These are phyloP conservation scores for Saccharomycopsis hybrid DNA, from an alignment of 1,139 yeast species.

Conservation along the genomic window DNA sequence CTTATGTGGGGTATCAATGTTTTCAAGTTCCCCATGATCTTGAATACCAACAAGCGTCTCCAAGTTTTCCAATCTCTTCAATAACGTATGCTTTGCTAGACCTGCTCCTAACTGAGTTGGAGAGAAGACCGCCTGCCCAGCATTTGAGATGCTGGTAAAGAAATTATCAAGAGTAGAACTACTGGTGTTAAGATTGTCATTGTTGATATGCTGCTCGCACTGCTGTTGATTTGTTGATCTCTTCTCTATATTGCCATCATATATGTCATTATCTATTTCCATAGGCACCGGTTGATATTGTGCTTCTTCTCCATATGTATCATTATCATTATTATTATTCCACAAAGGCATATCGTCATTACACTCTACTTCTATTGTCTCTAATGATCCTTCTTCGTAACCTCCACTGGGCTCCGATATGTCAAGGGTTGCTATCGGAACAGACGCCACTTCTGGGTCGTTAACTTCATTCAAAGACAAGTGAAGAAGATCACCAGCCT, in stretches of 20 bases:
- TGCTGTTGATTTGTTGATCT: not conserved
- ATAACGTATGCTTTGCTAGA: constrained; percentile 24
- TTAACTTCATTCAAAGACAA: constrained; percentile 4
- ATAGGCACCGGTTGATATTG: not conserved
- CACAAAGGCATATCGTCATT: not conserved
- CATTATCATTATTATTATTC: not conserved
- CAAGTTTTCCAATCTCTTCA: no score
- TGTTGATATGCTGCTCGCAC: not conserved
- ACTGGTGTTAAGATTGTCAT: not conserved
- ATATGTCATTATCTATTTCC: not conserved
- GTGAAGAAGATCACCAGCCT: not conserved
- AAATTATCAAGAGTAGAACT: not conserved
- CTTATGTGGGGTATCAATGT: no score
- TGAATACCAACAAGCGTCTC: no score
- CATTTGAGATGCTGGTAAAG: constrained; percentile 4
- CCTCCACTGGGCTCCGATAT: no score
- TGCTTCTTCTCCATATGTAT: not conserved
- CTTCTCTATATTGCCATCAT: not conserved
- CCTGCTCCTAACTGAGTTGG: constrained; percentile 28
- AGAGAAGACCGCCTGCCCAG: constrained; percentile 22
- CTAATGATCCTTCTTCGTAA: not conserved
- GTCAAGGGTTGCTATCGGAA: not conserved
- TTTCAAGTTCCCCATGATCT: not conserved
- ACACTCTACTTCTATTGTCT: constrained; percentile 2
- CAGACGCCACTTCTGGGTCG: constrained; percentile 3